phyloP scores from a whole-genome alignment of 345 rosid species.

The Eucalyptus camaldulensis region DNA sequence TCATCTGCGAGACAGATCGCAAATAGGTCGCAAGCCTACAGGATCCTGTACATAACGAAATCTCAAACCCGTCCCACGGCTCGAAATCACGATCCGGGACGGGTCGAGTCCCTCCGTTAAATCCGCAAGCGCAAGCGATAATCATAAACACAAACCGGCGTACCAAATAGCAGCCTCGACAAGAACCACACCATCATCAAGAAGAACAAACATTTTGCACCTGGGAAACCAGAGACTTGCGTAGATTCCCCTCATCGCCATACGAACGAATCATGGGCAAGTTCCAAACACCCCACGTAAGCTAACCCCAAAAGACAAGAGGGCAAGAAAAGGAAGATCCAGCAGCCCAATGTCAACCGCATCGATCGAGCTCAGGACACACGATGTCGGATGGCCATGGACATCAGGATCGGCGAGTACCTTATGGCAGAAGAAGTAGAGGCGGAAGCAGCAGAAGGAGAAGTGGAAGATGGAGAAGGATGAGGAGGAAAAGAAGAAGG shows the following conservation, averaged over 20 bases:
- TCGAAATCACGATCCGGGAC: neutral
- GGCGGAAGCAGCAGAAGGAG: neutral
- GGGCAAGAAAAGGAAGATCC: neutral
- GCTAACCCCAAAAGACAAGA: neutral
- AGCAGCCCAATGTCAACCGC: neutral
- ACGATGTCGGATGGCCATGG: neutral
- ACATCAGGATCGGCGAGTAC: neutral
- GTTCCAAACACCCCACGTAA: neutral
- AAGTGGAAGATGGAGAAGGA: neutral
- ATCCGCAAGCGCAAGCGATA: neutral
- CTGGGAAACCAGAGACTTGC: neutral
- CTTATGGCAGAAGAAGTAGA: neutral
- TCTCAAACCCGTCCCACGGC: neutral
- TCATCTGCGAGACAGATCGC: neutral
- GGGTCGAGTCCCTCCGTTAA: neutral
- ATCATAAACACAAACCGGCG: neutral
- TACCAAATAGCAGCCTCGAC: neutral
- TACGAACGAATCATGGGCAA: neutral
- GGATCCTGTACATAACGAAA: neutral
- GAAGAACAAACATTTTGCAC: neutral
- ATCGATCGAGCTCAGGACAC: neutral
- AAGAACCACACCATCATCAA: neutral
- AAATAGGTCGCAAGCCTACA: neutral
- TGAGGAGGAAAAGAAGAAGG: neutral
- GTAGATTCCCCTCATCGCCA: neutral